Evolutionary conservation across 208 protist genomes (phyloP).

Genomic region (Trypanosoma melophagium): DNA sequence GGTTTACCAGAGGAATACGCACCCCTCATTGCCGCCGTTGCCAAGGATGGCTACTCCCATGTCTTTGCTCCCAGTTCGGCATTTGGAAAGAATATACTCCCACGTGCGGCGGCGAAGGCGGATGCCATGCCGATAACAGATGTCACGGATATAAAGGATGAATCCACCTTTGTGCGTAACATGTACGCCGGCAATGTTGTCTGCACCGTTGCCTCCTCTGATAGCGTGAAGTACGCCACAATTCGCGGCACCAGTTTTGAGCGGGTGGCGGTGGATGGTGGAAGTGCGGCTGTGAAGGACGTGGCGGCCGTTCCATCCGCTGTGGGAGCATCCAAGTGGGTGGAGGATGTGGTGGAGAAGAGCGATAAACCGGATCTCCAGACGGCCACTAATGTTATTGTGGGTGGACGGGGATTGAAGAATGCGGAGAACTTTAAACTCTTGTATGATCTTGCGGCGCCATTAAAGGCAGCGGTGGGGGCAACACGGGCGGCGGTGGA

Average conservation of each 20-base stretch:
- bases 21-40: constrained; percentile 52
- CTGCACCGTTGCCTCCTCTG: constrained; percentile 89
- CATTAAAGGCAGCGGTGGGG: constrained; percentile 93
- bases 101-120: constrained; percentile 89
- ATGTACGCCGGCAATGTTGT: constrained; percentile 99
- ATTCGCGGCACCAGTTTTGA: constrained; percentile 92
- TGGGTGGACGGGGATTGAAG: constrained; percentile 96
- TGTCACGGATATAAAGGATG: constrained; percentile 86
- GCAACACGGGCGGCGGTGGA: constrained; percentile 98
- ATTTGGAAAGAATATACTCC: constrained; percentile 95
- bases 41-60: constrained; percentile 87
- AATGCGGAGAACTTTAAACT: constrained; percentile 97
- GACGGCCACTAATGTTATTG: constrained; percentile 90
- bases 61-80: constrained; percentile 91
- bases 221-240: constrained; percentile 94
- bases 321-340: constrained; percentile 44
- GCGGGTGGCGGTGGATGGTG: constrained; percentile 48
- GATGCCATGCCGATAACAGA: constrained; percentile 93
- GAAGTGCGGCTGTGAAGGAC: constrained; percentile 39
- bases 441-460: constrained; percentile 93
- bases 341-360: constrained; percentile 46
- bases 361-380: constrained; percentile 94
- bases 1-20: constrained; percentile 84
- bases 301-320: constrained; percentile 33
- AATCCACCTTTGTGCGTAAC: constrained; percentile 94